Evolutionary conservation across 1,139 yeast genomes (phyloP).

Genomic region (Meyerozyma carpophila): DNA sequence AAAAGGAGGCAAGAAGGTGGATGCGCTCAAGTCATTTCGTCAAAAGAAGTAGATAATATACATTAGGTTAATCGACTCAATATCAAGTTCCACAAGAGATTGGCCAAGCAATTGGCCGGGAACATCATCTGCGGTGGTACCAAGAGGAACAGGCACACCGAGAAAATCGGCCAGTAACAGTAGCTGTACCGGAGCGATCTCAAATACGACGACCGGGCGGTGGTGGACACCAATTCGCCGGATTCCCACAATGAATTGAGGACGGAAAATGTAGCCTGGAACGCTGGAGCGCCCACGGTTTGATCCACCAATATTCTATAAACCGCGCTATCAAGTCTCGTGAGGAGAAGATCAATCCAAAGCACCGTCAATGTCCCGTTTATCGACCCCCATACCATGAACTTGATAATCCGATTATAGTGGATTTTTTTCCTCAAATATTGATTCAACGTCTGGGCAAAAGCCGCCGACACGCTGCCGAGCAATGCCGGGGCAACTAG

Average conservation of each 20-base stretch:
- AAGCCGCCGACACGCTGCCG: constrained; percentile 46
- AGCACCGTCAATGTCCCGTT: constrained; percentile 52
- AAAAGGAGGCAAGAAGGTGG: constrained; percentile 42
- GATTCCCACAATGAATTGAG: constrained; percentile 54
- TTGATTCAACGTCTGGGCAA: constrained; percentile 57
- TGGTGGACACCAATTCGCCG: constrained; percentile 26
- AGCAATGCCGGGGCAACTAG: constrained; percentile 28
- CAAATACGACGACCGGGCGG: constrained; percentile 30
- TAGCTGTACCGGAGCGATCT: constrained; percentile 49
- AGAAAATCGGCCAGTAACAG: constrained; percentile 56
- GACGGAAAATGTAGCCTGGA: constrained; percentile 47
- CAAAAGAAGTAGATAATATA: constrained; percentile 5
- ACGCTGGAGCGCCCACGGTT: constrained; percentile 47
- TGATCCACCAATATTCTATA: constrained; percentile 49
- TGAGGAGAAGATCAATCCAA: constrained; percentile 51
- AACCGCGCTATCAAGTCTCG: constrained; percentile 25
- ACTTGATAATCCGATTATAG: constrained; percentile 40
- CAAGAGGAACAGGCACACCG: constrained; percentile 44
- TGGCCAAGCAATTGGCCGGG: constrained; percentile 55
- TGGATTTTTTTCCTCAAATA: constrained; percentile 36
- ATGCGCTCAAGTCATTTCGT: constrained; percentile 61
- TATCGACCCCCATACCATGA: constrained; percentile 56
- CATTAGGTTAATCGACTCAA: constrained; percentile 27
- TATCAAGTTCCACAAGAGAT: constrained; percentile 51
- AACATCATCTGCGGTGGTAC: constrained; percentile 46